Percentiles rank a stretch among this genome's conserved stretches.
phyloP scores from a whole-genome alignment of 192 early-diverging fungal species.

The Coemansia sp. region DNA sequence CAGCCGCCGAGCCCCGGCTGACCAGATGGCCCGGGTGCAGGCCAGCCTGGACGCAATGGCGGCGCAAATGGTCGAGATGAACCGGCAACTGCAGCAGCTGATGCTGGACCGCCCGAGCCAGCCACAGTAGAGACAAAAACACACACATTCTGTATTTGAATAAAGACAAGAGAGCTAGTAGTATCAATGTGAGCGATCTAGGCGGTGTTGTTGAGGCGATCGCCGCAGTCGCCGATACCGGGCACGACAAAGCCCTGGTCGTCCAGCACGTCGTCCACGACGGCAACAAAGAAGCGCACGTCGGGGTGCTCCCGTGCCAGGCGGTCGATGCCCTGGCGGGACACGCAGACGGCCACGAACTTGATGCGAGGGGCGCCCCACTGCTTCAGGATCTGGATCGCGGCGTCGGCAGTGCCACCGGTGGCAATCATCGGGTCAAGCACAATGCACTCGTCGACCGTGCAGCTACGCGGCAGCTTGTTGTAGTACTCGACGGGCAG shows the following conservation, averaged over 20 bases:
- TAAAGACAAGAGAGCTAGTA: too few relatives aligned
- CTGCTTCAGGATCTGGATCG: slow-evolving; percentile 70
- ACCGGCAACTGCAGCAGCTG: slow-evolving; percentile 19
- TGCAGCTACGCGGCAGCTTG: slow-evolving; percentile 69
- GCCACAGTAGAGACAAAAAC: too few relatives aligned
- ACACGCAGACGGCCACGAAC: slow-evolving; percentile 63
- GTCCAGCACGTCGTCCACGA: slow-evolving; percentile 57
- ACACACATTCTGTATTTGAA: not conserved
- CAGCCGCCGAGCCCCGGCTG: not conserved
- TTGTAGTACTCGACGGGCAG: slow-evolving; percentile 93
- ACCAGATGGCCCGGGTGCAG: slow-evolving; percentile 20
- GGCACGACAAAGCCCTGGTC: slow-evolving; percentile 58
- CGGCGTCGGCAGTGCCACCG: slow-evolving; percentile 71
- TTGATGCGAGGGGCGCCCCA: slow-evolving; percentile 75
- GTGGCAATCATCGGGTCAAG: slow-evolving; percentile 85
- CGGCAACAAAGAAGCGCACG: slow-evolving; percentile 55
- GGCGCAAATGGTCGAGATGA: slow-evolving; percentile 17
- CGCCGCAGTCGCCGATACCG: slow-evolving; percentile 66
- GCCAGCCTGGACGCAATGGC: slow-evolving; percentile 24
- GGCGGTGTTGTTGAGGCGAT: slow-evolving; percentile 59
- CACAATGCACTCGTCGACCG: slow-evolving; percentile 65
- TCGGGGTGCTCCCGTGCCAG: slow-evolving; percentile 52
- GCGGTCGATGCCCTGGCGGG: slow-evolving; percentile 48
- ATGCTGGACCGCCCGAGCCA: slow-evolving; percentile 10
- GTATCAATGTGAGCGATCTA: too few relatives aligned